Percentiles rank a stretch among this genome's conserved stretches.
Evolutionary conservation across 768 basidiomycete genomes (phyloP).

Genomic region (Kwoniella botswanensis): DNA sequence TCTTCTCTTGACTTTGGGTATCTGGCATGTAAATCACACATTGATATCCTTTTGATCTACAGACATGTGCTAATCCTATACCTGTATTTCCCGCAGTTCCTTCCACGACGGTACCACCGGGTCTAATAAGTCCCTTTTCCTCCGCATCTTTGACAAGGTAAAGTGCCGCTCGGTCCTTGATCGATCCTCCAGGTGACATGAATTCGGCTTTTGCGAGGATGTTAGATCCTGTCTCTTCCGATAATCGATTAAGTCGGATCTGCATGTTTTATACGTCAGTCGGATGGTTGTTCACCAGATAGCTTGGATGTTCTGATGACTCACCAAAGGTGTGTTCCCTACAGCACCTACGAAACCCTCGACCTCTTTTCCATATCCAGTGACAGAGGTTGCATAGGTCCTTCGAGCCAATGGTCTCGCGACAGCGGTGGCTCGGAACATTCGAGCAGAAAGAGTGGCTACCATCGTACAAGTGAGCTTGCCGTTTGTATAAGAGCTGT

Average conservation of each 20-base stretch:
- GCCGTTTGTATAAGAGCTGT: not conserved
- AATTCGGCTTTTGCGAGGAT: slow-evolving; percentile 98
- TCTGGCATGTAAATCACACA: slow-evolving; percentile 99
- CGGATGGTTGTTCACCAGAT: not conserved
- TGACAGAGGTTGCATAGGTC: slow-evolving; percentile 44
- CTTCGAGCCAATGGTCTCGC: slow-evolving; percentile 33
- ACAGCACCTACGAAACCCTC: slow-evolving; percentile 84
- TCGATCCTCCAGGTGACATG: slow-evolving; percentile 96
- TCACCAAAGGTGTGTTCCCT: slow-evolving; percentile 90
- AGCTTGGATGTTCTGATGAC: slow-evolving; percentile 42
- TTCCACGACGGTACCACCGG: slow-evolving; percentile 96
- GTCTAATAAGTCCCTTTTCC: slow-evolving; percentile 78
- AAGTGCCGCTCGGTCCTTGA: slow-evolving; percentile 95
- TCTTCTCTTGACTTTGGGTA: slow-evolving; percentile 97
- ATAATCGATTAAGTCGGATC: slow-evolving; percentile 82
- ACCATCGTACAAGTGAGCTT: not conserved
- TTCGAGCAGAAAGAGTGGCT: slow-evolving; percentile 9
- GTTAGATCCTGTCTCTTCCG: slow-evolving; percentile 77
- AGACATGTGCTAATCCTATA: slow-evolving; percentile 84
- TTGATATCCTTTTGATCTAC: slow-evolving; percentile 87
- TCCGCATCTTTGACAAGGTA: slow-evolving; percentile 88
- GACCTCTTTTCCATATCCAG: slow-evolving; percentile 51
- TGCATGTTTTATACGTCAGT: slow-evolving; percentile 51
- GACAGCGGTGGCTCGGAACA: slow-evolving; percentile 16
- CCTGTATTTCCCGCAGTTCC: slow-evolving; percentile 99